Conservation (phyloP, 805 yeast genomes). For the Isabelozyma gotoi region DNA sequence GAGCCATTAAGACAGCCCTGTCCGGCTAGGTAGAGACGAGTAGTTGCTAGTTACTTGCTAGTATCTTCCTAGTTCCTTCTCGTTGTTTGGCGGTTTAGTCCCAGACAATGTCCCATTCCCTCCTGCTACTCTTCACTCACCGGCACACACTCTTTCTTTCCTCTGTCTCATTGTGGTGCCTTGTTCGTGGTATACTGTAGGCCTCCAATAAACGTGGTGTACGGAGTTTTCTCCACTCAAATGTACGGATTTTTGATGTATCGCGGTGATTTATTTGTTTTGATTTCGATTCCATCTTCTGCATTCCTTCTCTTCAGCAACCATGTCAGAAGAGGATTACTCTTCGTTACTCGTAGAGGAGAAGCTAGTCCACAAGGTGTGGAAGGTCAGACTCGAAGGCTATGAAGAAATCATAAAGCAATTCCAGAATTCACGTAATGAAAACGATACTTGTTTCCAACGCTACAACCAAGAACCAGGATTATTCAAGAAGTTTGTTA, state of each 20-base stretch:
- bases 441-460: constrained; percentile 54
- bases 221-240: too few relatives aligned
- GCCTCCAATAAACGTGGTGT: too few relatives aligned
- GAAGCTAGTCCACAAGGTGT: constrained; percentile 63
- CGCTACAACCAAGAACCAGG: constrained; percentile 54
- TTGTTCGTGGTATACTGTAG: too few relatives aligned
- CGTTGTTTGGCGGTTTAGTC: too few relatives aligned
- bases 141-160: too few relatives aligned
- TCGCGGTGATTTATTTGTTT: background rate
- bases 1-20: too few relatives aligned
- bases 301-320: background rate
- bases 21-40: too few relatives aligned
- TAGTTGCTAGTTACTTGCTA: too few relatives aligned
- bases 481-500: constrained; percentile 54
- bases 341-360: constrained; percentile 64
- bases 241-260: background rate
- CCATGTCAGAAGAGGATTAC: constrained; percentile 50
- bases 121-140: too few relatives aligned
- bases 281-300: background rate
- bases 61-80: too few relatives aligned
- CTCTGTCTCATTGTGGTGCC: too few relatives aligned
- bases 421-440: constrained; percentile 55
- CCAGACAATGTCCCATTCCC: too few relatives aligned
- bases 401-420: constrained; percentile 62
- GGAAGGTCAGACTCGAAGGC: constrained; percentile 86